Base-by-base conservation (phyloP, 495 filamentous ascomycete species). In the Lasiosphaeria miniovina region DNA sequence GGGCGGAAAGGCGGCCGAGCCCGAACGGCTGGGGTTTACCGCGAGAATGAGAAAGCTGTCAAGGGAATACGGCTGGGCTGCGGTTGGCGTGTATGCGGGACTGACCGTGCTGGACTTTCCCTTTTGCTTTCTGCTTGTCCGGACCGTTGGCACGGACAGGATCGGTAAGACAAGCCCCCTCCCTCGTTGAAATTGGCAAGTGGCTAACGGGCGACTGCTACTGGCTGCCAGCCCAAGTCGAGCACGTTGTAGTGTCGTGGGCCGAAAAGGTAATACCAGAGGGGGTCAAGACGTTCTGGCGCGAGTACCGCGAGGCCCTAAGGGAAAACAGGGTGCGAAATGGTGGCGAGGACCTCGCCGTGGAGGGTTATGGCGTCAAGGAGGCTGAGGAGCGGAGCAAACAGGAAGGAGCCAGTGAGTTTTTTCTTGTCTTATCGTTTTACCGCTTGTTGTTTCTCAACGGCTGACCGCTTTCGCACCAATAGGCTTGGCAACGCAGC, bases 11-110 rank as follows among this genome's bases (percentile, higher is more conserved):
- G 43, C 12, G 1, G 12, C 64, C 55, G 77, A 82, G 61, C 68
- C 81, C 31, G 74, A 72, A 12, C 84, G 87, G 2, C 69, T 96
- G 6, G 85, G 89, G 24, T 24, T 24, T 24, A 24, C 24, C 0
- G 82, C 80, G 57, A 82, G 90, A 9, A 71, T 98, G 59, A 88
- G 83, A 68, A 90, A 90, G 65, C 80, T 98, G n/a, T 90, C 89
- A 0, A 83, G 88, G 46, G 95, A 97, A 74, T 99, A 99, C 71
- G 94, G 94, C 43, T 97, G 92, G 90, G 82, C 89, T 9, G 92
- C 93, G 3, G 71, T 96, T n/a, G 92, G 93, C 7, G 89, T 99
- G 3, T 99, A 99, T 74, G 72, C 96, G 8, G 74, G 74, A 0
- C 76, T 99, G 41, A 91, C 87, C 0, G 89, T 89, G 11, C 76